Base-by-base conservation (phyloP, 306 rosid genomes). In the Lotus japonicus region DNA sequence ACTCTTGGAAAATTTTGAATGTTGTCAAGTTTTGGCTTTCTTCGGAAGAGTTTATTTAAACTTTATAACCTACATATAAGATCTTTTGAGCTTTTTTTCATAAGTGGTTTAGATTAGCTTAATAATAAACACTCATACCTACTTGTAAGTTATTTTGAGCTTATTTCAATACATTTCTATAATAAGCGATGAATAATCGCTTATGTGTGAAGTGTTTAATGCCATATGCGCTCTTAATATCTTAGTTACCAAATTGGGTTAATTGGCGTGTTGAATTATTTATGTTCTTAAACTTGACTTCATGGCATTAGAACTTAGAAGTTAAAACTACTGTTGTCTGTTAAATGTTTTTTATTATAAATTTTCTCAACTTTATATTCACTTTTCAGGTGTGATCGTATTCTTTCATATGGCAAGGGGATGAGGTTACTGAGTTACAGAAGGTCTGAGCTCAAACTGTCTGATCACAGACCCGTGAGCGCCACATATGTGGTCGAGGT, bases 381-480 rank as follows among this genome's bases (percentile, higher is more conserved):
- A 13, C 71, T 35, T 79, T 55, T 81, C 91, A 95, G 97, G 99
- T 95, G 99, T 54, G 99, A 90, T 73, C 96, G 97, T 12, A 77
- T 95, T 76, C 95, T 95, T 77, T 90, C 96, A 6, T 78, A 76
- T 15, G 99, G 99, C 12, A 89, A 85, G 58, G 96, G 95, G 60
- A 72, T 95, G 86, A 90, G 71, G 73, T 75, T 86, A 70, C 64
- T 83, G 82, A 79, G 69, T 19, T 90, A 95, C 58, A 83, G 84
- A 77, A 83, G 99, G 67, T 33, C 77, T 21, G 99, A 82, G 60
- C 68, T 74, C 49, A 82, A 74, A 64, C 42, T 77, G 10, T 95
- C 99, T 4, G 99, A 95, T 80, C 99, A 95, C 81, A 85, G 99
- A 67, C 99, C 99, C 2, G 99, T 95, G 81, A 85, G 86, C 7